Conservation (phyloP, 495 filamentous ascomycete genomes). For the Viridothelium virens region DNA sequence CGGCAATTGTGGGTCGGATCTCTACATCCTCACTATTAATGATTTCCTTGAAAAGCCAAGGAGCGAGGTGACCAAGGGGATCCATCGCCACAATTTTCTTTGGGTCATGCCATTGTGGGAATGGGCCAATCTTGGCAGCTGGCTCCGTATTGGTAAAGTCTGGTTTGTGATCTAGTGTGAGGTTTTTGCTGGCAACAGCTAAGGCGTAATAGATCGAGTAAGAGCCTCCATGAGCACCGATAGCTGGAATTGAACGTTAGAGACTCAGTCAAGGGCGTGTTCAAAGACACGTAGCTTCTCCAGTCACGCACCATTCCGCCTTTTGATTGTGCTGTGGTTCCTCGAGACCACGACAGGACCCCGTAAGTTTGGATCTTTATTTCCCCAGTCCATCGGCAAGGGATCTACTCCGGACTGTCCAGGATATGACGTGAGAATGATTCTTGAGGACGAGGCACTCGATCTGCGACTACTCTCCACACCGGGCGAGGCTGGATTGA, state of each 20-base stretch:
- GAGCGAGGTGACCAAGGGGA: conserved; percentile 81
- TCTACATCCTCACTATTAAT: conserved; percentile 69
- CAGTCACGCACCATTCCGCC: conserved; percentile 65
- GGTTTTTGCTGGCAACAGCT: conserved; percentile 82
- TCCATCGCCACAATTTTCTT: conserved; percentile 99
- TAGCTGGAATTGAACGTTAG: conserved; percentile 33
- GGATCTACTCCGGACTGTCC: conserved; percentile 91
- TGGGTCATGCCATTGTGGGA: conserved; percentile 80
- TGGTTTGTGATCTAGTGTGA: conserved; percentile 75
- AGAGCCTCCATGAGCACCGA: conserved; percentile 88
- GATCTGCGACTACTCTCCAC: conserved; percentile 17
- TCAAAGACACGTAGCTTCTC: neutral
- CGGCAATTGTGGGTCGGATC: conserved; percentile 87
- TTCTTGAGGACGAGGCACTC: conserved; percentile 48
- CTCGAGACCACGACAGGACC: conserved; percentile 86
- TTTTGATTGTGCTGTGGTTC: conserved; percentile 63
- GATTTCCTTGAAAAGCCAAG: conserved; percentile 65
- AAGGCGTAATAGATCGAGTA: conserved; percentile 96
- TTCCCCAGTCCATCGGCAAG: conserved; percentile 80
- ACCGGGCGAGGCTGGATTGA: neutral
- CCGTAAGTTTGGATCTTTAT: conserved; percentile 60
- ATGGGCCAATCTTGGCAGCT: conserved; percentile 76
- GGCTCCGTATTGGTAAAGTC: conserved; percentile 95
- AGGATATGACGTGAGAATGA: conserved; percentile 84
- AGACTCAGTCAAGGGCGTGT: neutral